These are phyloP conservation scores for Penicillium sp. DNA, from an alignment of 2,329 filamentous ascomycete species.

Conservation along the genomic window DNA sequence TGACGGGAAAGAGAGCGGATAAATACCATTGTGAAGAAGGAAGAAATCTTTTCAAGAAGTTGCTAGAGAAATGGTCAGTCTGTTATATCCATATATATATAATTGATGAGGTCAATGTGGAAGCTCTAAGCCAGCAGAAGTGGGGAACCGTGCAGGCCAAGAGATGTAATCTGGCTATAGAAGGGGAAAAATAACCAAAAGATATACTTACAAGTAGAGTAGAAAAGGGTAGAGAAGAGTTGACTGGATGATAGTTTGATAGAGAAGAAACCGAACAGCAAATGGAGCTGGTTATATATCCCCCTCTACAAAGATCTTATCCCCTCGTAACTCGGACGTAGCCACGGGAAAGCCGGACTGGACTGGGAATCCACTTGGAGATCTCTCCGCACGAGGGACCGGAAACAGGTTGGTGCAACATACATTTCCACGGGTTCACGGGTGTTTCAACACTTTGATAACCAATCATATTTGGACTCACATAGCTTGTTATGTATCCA, in stretches of 20 bases:
- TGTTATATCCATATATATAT: constrained; percentile 2
- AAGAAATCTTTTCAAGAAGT: constrained; percentile 4
- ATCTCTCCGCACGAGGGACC: constrained; percentile 11
- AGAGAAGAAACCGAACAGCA: neutral
- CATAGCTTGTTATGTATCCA: neutral
- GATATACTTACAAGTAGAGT: neutral
- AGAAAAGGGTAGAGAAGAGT: neutral
- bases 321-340: neutral
- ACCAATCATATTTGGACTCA: neutral
- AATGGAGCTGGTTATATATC: constrained; percentile 5
- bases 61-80: constrained; percentile 10
- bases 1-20: constrained; percentile 58
- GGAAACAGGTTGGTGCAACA: neutral
- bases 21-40: constrained; percentile 60
- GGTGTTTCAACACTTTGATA: neutral
- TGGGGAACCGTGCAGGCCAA: constrained; percentile 14
- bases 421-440: neutral
- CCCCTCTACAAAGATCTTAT: neutral
- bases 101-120: constrained; percentile 8
- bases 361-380: neutral
- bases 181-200: neutral
- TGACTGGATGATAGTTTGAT: neutral
- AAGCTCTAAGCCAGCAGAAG: constrained; percentile 7
- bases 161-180: neutral
- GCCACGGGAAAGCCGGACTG: neutral